Percentiles rank a stretch among this genome's conserved stretches.
Conservation (phyloP, 768 basidiomycete species). For the Hygrophorus russula region DNA sequence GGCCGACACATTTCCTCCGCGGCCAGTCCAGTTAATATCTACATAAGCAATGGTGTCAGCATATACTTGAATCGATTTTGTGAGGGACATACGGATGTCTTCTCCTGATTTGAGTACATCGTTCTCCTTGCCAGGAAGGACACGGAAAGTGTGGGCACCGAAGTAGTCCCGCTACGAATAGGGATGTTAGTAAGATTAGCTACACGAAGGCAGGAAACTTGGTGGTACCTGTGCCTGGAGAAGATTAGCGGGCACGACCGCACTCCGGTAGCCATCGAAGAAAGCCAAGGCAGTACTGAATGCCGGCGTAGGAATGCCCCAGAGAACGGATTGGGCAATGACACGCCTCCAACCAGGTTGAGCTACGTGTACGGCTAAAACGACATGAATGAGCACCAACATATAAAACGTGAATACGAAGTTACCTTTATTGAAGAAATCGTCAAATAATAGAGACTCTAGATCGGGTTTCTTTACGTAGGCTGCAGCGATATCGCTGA, state of each 20-base stretch:
- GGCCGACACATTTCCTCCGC: conserved; percentile 90
- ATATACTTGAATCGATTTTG: not conserved
- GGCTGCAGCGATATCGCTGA: conserved; percentile 84
- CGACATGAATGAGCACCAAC: conserved; percentile 4
- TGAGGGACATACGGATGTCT: conserved; percentile 69
- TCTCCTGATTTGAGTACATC: conserved; percentile 63
- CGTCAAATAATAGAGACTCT: conserved; percentile 89
- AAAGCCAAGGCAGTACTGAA: conserved; percentile 97
- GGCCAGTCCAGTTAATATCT: conserved; percentile 99
- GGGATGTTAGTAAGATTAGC: not conserved
- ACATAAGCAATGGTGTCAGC: conserved; percentile 4
- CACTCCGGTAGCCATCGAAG: conserved; percentile 98
- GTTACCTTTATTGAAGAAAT: conserved; percentile 92
- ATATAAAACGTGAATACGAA: not conserved
- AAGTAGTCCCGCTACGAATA: conserved; percentile 83
- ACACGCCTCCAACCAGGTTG: conserved; percentile 98
- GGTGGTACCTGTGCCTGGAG: conserved; percentile 76
- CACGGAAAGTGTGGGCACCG: conserved; percentile 96
- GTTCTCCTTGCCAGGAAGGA: conserved; percentile 87
- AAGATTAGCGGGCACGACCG: conserved; percentile 87
- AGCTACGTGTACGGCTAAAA: conserved; percentile 75
- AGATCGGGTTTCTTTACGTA: conserved; percentile 77
- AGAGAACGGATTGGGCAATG: conserved; percentile 89
- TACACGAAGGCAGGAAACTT: not conserved
- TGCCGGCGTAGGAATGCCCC: conserved; percentile 97